Evolutionary conservation across 1,139 yeast genomes (phyloP).

Genomic region (Taphrina sp.): DNA sequence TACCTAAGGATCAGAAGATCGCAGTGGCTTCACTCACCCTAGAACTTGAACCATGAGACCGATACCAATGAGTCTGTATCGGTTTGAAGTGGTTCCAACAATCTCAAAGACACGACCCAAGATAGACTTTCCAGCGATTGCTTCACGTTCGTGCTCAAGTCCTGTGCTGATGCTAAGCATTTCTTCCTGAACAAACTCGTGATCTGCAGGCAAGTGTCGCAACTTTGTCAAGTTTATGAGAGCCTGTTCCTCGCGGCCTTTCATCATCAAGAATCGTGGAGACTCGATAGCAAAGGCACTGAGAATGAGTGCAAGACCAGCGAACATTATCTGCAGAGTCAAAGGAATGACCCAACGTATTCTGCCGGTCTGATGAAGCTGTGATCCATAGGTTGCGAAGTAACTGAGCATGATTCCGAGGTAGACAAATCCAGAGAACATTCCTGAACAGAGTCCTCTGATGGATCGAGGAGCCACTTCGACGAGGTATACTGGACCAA

Average conservation of each 20-base stretch:
- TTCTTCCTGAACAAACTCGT: slow-evolving; percentile 39
- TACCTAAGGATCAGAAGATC: neutral
- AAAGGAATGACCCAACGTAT: slow-evolving; percentile 49
- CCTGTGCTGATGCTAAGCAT: slow-evolving; percentile 40
- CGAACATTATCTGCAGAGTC: slow-evolving; percentile 48
- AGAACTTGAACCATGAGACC: slow-evolving; percentile 53
- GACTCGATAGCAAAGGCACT: slow-evolving; percentile 44
- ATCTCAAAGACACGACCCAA: slow-evolving; percentile 20
- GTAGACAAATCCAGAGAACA: slow-evolving; percentile 58
- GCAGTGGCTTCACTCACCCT: slow-evolving; percentile 41
- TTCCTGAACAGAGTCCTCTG: slow-evolving; percentile 54
- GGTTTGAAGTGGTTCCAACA: slow-evolving; percentile 44
- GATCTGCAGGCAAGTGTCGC: slow-evolving; percentile 54
- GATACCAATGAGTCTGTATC: slow-evolving; percentile 51
- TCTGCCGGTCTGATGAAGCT: slow-evolving; percentile 44
- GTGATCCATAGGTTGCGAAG: slow-evolving; percentile 50
- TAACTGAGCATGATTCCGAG: slow-evolving; percentile 56
- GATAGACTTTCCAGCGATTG: slow-evolving; percentile 37
- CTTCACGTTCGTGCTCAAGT: slow-evolving; percentile 27
- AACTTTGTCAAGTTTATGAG: slow-evolving; percentile 49
- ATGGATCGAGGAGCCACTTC: slow-evolving; percentile 57
- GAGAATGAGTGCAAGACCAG: slow-evolving; percentile 41
- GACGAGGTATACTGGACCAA: slow-evolving; percentile 56
- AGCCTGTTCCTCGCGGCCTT: slow-evolving; percentile 48
- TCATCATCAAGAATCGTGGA: slow-evolving; percentile 51